Base-by-base conservation (phyloP, 106 monocot genomes). In the Dioscorea zingiberensis region DNA sequence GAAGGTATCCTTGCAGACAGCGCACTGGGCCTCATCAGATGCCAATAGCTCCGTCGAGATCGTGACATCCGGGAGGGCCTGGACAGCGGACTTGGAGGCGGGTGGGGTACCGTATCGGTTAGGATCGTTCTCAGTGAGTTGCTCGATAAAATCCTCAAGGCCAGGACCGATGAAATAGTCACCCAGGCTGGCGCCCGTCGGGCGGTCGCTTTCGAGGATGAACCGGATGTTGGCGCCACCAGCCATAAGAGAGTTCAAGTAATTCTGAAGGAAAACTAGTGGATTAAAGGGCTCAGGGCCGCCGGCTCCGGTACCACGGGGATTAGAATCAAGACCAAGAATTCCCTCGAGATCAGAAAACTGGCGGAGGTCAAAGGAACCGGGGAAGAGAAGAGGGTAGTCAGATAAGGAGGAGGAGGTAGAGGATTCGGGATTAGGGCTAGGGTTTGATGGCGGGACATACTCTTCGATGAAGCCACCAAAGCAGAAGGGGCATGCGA, bases 101-200 rank as follows among this genome's bases (percentile, higher is more conserved):
- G 94, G 94, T 5, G 94, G 94, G 3, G 90, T 87, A 14, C 94
- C 94, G 17, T 94, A 90, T 23, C 94, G 83, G 49, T 90, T 94
- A 0, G 94, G 94, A 58, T 94, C 94, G 61, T 90, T 94, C 59
- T 94, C 94, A 8, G 90, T 77, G 24, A 94, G 82, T 63, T 90
- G 86, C 68, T 94, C 84, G 21, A 94, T 94, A 27, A 94, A 75
- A 44, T 90, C 81, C 76, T 94, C 94, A 10, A 94, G 71, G 1
- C 87, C 90, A 2, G 82, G 75, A 32, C 79, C 80, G 32, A 85
- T 47, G 62, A 87, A 87, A 65, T 80, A 87, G 65, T 84, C 85
- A 16, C 90, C 94, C 14, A 94, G 58, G 70, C 60, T 86, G 11
- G 81, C 82, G 28, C 26, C 44, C 30, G 48, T 53, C 54, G 46